Evolutionary conservation across 164 flowering plant genomes (phyloP).

Genomic region (Umbellularia californica): DNA sequence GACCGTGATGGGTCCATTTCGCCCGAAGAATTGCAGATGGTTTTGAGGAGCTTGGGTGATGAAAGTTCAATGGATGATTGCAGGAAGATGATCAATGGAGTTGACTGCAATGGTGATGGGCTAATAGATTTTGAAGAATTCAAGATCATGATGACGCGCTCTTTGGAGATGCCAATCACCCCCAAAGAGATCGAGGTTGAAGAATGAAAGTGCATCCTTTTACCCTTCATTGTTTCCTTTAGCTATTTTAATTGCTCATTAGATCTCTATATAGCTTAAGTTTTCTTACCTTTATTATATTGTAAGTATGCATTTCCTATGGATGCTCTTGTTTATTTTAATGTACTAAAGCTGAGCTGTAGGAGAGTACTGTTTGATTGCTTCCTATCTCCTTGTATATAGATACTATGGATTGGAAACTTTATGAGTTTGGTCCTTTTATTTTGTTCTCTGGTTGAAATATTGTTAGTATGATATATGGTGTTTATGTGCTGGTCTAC

Average conservation of each 20-base stretch:
- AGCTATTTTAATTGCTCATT: background rate
- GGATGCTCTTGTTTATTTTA: background rate
- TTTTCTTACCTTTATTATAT: no score
- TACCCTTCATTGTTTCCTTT: background rate
- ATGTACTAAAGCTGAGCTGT: background rate
- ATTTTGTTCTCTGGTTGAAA: no score
- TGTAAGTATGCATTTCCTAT: background rate
- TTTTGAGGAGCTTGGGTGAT: constrained; percentile 59
- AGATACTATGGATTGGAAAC: no score
- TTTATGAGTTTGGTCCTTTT: no score
- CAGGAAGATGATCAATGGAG: constrained; percentile 64
- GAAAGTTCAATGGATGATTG: constrained; percentile 56
- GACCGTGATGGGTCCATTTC: constrained; percentile 70
- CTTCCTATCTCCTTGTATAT: no score
- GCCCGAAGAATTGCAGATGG: constrained; percentile 62
- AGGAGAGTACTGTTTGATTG: no score
- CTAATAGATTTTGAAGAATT: constrained; percentile 64
- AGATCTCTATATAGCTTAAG: background rate
- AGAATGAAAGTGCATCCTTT: background rate
- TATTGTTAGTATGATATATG: no score
- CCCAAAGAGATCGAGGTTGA: background rate
- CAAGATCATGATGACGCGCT: constrained; percentile 60
- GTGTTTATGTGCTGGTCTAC: no score
- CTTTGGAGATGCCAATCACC: background rate
- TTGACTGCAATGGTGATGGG: constrained; percentile 68